A percentile compares a stretch with the other conserved stretches of the same genome.
Evolutionary conservation across 805 yeast species (phyloP).

Genomic region (Starmerella apis): DNA sequence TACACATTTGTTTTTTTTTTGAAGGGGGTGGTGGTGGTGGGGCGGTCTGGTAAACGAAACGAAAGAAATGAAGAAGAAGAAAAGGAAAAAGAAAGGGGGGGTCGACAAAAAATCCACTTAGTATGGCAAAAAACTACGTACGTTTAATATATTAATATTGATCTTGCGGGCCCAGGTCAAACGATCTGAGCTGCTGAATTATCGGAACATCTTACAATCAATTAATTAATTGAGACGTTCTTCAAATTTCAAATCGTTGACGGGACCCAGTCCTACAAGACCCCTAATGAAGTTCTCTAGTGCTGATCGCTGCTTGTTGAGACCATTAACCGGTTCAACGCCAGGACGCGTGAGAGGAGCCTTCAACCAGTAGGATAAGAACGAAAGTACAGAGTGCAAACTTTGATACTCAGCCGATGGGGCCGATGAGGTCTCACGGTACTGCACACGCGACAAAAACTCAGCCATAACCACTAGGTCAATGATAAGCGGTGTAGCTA

Average conservation of each 20-base stretch:
- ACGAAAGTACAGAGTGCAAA: constrained; percentile 76
- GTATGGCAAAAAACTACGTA: constrained; percentile 14
- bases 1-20: no score
- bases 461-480: constrained; percentile 86
- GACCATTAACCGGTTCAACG: constrained; percentile 78
- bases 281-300: constrained; percentile 83
- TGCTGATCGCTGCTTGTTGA: constrained; percentile 89
- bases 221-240: constrained; percentile 54
- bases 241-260: constrained; percentile 87
- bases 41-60: not conserved
- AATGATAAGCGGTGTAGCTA: constrained; percentile 89
- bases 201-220: not conserved
- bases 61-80: not conserved
- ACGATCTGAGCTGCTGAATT: constrained; percentile 21
- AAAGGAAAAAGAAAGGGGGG: not conserved
- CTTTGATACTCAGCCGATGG: constrained; percentile 45
- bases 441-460: constrained; percentile 75
- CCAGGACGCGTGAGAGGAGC: constrained; percentile 93
- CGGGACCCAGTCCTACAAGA: constrained; percentile 79
- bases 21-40: no score
- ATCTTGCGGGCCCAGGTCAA: constrained; percentile 5
- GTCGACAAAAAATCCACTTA: constrained; percentile 5
- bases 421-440: constrained; percentile 46
- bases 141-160: not conserved
- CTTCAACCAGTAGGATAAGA: constrained; percentile 89